Conservation (phyloP, 2,329 filamentous ascomycete species). For the Beauveria brongniartii region DNA sequence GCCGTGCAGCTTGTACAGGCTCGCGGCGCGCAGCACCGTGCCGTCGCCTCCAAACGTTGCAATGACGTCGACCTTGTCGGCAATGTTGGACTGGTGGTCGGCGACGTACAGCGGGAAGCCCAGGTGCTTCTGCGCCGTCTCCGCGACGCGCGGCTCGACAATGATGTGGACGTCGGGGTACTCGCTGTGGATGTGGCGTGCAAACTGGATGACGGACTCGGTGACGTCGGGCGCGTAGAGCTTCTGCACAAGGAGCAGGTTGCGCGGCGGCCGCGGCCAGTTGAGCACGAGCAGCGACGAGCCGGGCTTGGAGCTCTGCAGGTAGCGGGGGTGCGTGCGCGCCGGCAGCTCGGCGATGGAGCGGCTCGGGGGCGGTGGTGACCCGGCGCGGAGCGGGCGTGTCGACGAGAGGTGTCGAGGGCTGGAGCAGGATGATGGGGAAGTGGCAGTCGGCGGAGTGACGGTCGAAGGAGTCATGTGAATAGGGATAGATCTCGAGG, state of each 20-base stretch:
- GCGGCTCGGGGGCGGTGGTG: constrained; percentile 16
- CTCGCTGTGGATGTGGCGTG: constrained; percentile 66
- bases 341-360: constrained; percentile 27
- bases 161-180: constrained; percentile 78
- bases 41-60: constrained; percentile 90
- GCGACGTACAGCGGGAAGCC: constrained; percentile 65
- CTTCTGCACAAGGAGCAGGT: constrained; percentile 52
- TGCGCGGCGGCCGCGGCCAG: constrained; percentile 46
- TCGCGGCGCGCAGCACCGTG: constrained; percentile 78
- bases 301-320: constrained; percentile 34
- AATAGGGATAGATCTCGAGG: background rate
- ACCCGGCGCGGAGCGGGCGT: background rate
- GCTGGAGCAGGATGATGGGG: background rate
- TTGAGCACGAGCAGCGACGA: constrained; percentile 48
- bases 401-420: background rate
- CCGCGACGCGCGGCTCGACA: constrained; percentile 69
- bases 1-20: constrained; percentile 57
- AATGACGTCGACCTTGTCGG: constrained; percentile 78
- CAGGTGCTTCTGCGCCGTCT: constrained; percentile 60
- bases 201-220: constrained; percentile 45
- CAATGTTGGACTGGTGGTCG: constrained; percentile 45
- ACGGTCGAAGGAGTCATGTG: too few relatives aligned
- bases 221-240: constrained; percentile 46
- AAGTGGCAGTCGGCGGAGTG: background rate
- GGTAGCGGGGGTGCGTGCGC: constrained; percentile 27